A percentile compares a stretch with the other conserved stretches of the same genome.
Conservation (phyloP, 371 early-diverging fungal species). For the Fennellomyces sp. region DNA sequence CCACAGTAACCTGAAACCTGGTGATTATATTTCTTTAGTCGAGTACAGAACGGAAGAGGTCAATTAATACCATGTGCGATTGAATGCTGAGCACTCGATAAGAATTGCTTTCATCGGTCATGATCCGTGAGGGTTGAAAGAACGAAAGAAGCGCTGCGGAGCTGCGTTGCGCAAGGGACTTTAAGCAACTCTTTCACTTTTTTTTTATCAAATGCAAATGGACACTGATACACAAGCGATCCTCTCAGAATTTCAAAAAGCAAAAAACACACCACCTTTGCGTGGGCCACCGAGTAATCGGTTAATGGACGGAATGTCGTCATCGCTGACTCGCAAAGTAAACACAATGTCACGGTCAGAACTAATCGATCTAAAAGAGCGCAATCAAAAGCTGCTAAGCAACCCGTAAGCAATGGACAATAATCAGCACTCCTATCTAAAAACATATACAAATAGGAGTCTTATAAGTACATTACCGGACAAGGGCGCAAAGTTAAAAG, state of each 20-base stretch:
- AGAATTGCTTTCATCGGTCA: constrained; percentile 1
- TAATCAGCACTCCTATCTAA: too few species aligned
- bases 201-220: neutral
- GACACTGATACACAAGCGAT: constrained; percentile 4
- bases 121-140: neutral
- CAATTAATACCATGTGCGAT: constrained; percentile 79
- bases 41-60: neutral
- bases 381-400: constrained; percentile 25
- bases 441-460: too few species aligned
- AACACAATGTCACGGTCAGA: constrained; percentile 26
- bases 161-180: neutral
- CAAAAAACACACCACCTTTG: neutral
- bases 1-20: constrained; percentile 81
- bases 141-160: neutral
- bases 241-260: constrained; percentile 4
- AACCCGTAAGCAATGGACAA: constrained; percentile 35
- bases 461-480: constrained; percentile 33
- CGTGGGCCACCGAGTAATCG: constrained; percentile 2
- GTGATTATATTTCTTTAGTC: neutral
- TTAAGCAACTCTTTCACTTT: neutral
- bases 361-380: constrained; percentile 18
- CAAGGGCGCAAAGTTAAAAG: constrained; percentile 36
- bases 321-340: constrained; percentile 20
- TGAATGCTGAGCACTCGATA: constrained; percentile 85
- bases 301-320: constrained; percentile 24